Evolutionary conservation across 305 asterid species (phyloP).

Genomic region (Fraxinus floribunda): DNA sequence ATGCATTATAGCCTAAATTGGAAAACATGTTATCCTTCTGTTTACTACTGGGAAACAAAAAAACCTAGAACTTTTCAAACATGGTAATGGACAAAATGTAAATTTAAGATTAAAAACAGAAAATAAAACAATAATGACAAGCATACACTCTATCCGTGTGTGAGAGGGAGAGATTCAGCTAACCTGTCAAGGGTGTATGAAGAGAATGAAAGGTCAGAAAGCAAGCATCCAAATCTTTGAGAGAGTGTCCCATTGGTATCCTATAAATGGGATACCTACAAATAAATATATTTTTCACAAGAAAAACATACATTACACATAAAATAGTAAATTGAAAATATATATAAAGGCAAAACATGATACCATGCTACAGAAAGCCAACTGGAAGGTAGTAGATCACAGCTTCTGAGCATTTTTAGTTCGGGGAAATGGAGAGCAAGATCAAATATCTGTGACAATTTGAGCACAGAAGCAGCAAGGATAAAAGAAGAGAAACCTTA

Average conservation of each 20-base stretch:
- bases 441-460: constrained; percentile 32
- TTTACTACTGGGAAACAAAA: neutral
- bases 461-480: neutral
- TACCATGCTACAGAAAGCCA: constrained; percentile 64
- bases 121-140: neutral
- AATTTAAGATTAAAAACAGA: neutral
- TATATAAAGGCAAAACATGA: neutral
- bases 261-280: constrained; percentile 56
- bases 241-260: constrained; percentile 48
- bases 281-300: neutral
- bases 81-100: neutral
- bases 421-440: constrained; percentile 40
- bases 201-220: constrained; percentile 56
- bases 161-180: neutral
- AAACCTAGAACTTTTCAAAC: neutral
- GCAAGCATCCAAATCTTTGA: constrained; percentile 50
- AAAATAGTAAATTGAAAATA: neutral
- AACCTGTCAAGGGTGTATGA: constrained; percentile 43
- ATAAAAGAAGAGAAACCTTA: constrained; percentile 13
- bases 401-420: constrained; percentile 42
- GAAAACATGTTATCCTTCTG: neutral
- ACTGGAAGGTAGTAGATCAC: constrained; percentile 43
- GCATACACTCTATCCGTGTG: neutral
- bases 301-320: neutral
- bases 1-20: neutral